These are phyloP conservation scores for Leccinum insolens DNA, from an alignment of 1,284 basidiomycete genomes.

Conservation along the genomic window DNA sequence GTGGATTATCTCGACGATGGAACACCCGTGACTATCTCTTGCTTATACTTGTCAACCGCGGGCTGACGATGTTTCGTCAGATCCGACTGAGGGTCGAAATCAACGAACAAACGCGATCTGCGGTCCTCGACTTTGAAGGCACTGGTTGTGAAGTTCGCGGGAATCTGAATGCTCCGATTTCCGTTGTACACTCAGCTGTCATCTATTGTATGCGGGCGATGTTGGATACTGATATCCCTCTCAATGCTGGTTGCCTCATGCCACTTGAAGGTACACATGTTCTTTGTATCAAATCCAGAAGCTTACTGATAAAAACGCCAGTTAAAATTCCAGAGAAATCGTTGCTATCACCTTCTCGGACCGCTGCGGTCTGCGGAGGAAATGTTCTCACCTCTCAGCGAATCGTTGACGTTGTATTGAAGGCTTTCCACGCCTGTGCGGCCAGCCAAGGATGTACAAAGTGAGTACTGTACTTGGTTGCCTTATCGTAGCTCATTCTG, in stretches of 20 bases:
- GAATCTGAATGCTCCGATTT: slow-evolving; percentile 89
- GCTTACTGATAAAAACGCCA: slow-evolving; percentile 30
- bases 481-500: slow-evolving; percentile 18
- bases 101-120: slow-evolving; percentile 75
- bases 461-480: slow-evolving; percentile 42
- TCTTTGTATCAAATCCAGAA: neutral
- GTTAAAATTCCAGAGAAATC: slow-evolving; percentile 84
- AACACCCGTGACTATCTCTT: slow-evolving; percentile 60
- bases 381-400: slow-evolving; percentile 94
- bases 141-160: slow-evolving; percentile 89
- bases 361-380: slow-evolving; percentile 91
- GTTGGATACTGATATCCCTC: slow-evolving; percentile 89
- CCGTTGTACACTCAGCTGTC: slow-evolving; percentile 90
- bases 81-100: slow-evolving; percentile 85
- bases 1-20: slow-evolving; percentile 89
- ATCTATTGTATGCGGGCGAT: slow-evolving; percentile 96
- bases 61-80: slow-evolving; percentile 38
- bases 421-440: slow-evolving; percentile 91
- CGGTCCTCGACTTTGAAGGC: slow-evolving; percentile 89
- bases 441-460: slow-evolving; percentile 95
- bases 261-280: slow-evolving; percentile 65
- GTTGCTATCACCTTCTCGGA: slow-evolving; percentile 80
- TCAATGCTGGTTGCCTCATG: slow-evolving; percentile 92
- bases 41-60: neutral
- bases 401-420: slow-evolving; percentile 93